Percentiles rank a stretch among this genome's conserved stretches.
Conservation (phyloP, 176 grass and related monocot genomes). For the Calamus simplicifolius region DNA sequence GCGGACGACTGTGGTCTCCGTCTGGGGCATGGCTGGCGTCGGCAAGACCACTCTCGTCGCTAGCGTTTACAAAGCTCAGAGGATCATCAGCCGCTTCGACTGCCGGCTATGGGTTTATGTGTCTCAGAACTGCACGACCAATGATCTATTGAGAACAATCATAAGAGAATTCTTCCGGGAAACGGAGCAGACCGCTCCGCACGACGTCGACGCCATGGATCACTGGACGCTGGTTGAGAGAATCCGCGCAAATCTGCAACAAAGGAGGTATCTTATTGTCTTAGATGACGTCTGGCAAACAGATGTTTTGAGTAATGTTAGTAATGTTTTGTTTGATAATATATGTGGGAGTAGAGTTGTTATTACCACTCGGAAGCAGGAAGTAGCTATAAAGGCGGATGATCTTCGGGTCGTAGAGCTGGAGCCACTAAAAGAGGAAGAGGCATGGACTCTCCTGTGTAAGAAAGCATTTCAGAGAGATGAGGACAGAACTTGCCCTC, state of each 20-base stretch:
- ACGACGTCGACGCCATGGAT: conserved; percentile 9
- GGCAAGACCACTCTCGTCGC: conserved; percentile 54
- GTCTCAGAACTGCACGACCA: conserved; percentile 18
- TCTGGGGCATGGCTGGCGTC: conserved; percentile 51
- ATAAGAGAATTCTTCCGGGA: conserved; percentile 13
- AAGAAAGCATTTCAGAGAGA: conserved; percentile 7
- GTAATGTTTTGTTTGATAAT: conserved; percentile 35
- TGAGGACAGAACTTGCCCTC: conserved; percentile 22
- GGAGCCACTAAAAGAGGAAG: conserved; percentile 23
- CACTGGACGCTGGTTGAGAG: conserved; percentile 6
- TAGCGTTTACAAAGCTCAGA: conserved; percentile 28
- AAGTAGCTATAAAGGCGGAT: conserved; percentile 33
- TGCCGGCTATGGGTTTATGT: conserved; percentile 20
- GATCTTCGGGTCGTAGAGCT: conserved; percentile 1
- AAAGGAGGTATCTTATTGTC: conserved; percentile 51
- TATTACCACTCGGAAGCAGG: conserved; percentile 44
- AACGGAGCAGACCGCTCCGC: neutral
- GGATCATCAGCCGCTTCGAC: conserved; percentile 14
- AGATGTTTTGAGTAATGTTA: conserved; percentile 29
- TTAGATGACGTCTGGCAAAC: conserved; percentile 68
- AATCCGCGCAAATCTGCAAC: conserved; percentile 2
- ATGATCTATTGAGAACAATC: conserved; percentile 22
- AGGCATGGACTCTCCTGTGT: conserved; percentile 12
- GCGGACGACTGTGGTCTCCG: conserved; percentile 14
- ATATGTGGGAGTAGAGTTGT: conserved; percentile 22